phyloP scores from a whole-genome alignment of 1,284 basidiomycete genomes.

The Stygiomarasmius scandens region DNA sequence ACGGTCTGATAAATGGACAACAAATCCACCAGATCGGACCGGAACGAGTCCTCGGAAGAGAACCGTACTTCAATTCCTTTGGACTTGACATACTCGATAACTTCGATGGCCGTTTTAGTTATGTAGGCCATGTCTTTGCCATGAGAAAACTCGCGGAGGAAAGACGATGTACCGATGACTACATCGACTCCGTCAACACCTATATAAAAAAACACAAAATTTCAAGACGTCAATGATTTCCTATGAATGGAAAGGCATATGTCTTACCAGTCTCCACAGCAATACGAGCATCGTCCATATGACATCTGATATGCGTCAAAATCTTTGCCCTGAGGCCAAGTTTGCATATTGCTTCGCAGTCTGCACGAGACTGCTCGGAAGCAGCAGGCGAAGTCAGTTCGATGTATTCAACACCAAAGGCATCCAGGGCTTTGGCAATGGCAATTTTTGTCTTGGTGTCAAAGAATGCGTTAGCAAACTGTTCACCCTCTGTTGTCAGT shows the following conservation, averaged over 20 bases:
- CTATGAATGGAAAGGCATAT: too few relatives aligned
- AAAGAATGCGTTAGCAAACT: constrained; percentile 99
- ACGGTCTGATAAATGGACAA: constrained; percentile 99
- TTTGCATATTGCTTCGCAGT: constrained; percentile 99
- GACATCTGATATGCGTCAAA: constrained; percentile 98
- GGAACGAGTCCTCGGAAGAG: constrained; percentile 99
- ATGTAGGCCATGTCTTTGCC: constrained; percentile 99
- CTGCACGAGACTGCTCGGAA: constrained; percentile 92
- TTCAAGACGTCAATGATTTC: too few relatives aligned
- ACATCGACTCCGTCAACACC: constrained; percentile 99
- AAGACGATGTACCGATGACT: constrained; percentile 98
- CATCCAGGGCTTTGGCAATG: constrained; percentile 96
- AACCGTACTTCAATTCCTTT: constrained; percentile 99
- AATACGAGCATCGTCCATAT: constrained; percentile 99
- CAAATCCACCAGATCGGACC: constrained; percentile 98
- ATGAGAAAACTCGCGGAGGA: constrained; percentile 99
- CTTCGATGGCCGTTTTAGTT: constrained; percentile 98
- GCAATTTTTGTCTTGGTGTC: constrained; percentile 99
- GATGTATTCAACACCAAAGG: constrained; percentile 99
- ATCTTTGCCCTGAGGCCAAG: constrained; percentile 97
- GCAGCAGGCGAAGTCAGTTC: constrained; percentile 98
- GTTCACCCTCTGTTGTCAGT: constrained; percentile 84
- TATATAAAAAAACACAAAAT: constrained; percentile 30
- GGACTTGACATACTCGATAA: constrained; percentile 99
- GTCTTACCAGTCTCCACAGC: constrained; percentile 93